phyloP scores from a whole-genome alignment of 768 basidiomycete genomes.

The Leccinum subtestaceum region DNA sequence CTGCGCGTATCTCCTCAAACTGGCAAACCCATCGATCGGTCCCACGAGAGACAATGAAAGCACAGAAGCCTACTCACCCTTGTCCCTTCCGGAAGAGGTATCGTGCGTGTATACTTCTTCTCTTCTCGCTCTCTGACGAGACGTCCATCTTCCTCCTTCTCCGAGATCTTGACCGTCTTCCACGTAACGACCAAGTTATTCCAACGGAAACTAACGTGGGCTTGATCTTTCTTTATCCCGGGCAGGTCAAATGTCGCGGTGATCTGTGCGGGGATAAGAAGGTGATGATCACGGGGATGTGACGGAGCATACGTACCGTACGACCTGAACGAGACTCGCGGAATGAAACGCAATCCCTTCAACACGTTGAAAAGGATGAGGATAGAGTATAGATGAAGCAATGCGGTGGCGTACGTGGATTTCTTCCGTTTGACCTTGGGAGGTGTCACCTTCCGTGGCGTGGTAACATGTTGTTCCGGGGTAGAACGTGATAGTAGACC shows the following conservation, averaged over 20 bases:
- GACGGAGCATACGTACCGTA: slow-evolving; percentile 35
- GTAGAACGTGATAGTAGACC: slow-evolving; percentile 18
- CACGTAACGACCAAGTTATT: slow-evolving; percentile 63
- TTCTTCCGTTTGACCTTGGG: slow-evolving; percentile 55
- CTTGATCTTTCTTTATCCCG: slow-evolving; percentile 68
- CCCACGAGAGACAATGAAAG: neutral
- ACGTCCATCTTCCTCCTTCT: slow-evolving; percentile 59
- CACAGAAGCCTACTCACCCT: slow-evolving; percentile 41
- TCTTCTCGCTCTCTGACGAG: slow-evolving; percentile 63
- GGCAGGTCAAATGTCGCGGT: slow-evolving; percentile 68
- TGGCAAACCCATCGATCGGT: slow-evolving; percentile 23
- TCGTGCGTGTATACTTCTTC: slow-evolving; percentile 60
- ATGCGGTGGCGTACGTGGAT: slow-evolving; percentile 54
- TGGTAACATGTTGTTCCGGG: slow-evolving; percentile 24
- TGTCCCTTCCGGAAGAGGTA: slow-evolving; percentile 73
- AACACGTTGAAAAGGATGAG: slow-evolving; percentile 19
- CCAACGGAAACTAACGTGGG: slow-evolving; percentile 71
- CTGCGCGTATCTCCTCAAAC: slow-evolving; percentile 74
- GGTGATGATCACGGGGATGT: slow-evolving; percentile 12
- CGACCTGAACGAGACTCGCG: slow-evolving; percentile 70
- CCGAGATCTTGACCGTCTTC: slow-evolving; percentile 56
- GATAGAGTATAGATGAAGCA: slow-evolving; percentile 29
- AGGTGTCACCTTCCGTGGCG: slow-evolving; percentile 29
- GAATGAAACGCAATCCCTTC: slow-evolving; percentile 54
- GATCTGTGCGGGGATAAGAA: slow-evolving; percentile 39